Evolutionary conservation across 352 stramenopile genomes (phyloP), one percentile per base, ranked within the genome.

Genomic region (Phytophthora brassicae): DNA sequence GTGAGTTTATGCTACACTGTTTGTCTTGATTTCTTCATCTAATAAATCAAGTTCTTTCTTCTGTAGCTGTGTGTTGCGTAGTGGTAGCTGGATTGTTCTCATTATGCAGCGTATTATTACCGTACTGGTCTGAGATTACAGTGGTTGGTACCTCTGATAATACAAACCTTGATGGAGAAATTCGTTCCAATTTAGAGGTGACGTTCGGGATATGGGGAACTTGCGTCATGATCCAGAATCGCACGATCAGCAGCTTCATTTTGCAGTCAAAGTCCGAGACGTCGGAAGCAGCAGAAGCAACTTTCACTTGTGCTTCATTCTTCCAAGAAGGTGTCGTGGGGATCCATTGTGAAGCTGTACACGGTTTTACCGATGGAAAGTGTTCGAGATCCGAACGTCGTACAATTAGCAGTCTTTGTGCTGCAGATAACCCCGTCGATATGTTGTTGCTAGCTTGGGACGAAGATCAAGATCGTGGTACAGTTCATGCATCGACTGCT

Each of bases 161-260:
- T 12, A 47, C 36, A 38, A 60, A 35, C 22, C 14, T 20, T 12
- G 29, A 49, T 33, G 39, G 38, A 42, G 35, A 60, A 6, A 47
- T 72, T 49, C n/a, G 51, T 12, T 55, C 64, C 2, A 60, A 67
- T 36, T 28, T 83, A 11, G 75, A 89, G 57, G 50, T 89, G 38
- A 70, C 58, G 3, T 73, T 84, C 41, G 77, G 79, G 0, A 60
- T 87, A 9, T 89, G 79, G 79, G 79, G 75, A 3, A 75, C 77
- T 0, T 89, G 77, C 17, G 54, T 87, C 22, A 82, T 74, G 56
- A 51, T 79, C 9, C 66, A 82, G 64, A 69, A 70, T 16, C 61
- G 38, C 23, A 61, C 60, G 6, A 52, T 50, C 0, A 50, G 60
- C 28, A 28, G 50, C 35, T 70, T 74, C 42, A 17, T 74, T 19